These are phyloP conservation scores for Penicillium bovifimosum DNA, from an alignment of 495 filamentous ascomycete genomes.

Conservation along the genomic window DNA sequence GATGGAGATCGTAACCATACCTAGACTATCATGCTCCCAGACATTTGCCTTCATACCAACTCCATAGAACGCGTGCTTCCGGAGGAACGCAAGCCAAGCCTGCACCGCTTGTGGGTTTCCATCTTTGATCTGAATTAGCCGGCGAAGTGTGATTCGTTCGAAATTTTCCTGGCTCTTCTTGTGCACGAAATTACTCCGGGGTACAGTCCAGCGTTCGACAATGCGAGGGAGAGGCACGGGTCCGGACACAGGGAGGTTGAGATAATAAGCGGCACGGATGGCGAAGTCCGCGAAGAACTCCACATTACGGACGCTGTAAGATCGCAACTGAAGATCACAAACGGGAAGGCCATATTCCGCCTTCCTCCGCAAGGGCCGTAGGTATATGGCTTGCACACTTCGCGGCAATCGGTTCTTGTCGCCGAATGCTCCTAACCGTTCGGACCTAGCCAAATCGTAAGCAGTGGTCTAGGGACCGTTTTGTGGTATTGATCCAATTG, in stretches of 20 bases:
- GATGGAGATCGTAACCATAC: conserved; percentile 28
- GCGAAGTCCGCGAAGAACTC: conserved; percentile 96
- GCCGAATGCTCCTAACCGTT: conserved; percentile 32
- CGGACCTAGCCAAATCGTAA: conserved; percentile 26
- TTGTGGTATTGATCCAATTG: background rate
- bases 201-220: conserved; percentile 90
- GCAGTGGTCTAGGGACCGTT: background rate
- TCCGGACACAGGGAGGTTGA: conserved; percentile 77
- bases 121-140: conserved; percentile 90
- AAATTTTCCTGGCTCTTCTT: conserved; percentile 99
- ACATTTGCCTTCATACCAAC: conserved; percentile 99
- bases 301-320: conserved; percentile 84
- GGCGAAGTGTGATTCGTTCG: conserved; percentile 78
- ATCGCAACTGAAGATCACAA: conserved; percentile 88
- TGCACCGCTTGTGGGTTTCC: conserved; percentile 84
- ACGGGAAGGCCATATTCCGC: conserved; percentile 70
- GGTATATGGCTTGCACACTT: conserved; percentile 77
- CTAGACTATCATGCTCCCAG: conserved; percentile 75
- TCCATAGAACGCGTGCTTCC: conserved; percentile 86
- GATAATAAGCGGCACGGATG: conserved; percentile 89
- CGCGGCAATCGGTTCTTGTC: conserved; percentile 56
- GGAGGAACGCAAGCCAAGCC: conserved; percentile 84
- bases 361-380: conserved; percentile 73
- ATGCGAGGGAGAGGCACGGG: conserved; percentile 85
- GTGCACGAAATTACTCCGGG: conserved; percentile 79